Evolutionary conservation across 345 rosid genomes (phyloP).

Genomic region (Leavenworthia alabamica): DNA sequence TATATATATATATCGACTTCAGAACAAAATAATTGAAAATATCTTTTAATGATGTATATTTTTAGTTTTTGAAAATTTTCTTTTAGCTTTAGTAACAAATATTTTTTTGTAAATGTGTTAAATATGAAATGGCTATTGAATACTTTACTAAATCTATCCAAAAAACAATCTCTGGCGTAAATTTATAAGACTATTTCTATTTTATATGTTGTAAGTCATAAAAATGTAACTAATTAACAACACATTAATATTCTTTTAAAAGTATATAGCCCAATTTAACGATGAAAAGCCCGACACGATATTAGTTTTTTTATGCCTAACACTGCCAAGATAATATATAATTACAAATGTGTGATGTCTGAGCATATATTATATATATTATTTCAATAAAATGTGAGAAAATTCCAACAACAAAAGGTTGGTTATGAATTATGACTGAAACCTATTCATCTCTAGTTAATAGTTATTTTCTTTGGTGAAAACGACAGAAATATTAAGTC

Average conservation of each 20-base stretch:
- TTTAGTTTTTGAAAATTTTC: too few species aligned
- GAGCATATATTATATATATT: constrained; percentile 10
- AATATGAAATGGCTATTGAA: neutral
- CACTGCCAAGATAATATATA: constrained; percentile 6
- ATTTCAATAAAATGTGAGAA: neutral
- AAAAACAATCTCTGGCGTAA: too few species aligned
- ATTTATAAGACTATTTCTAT: too few species aligned
- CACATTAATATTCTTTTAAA: neutral
- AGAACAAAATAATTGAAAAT: neutral
- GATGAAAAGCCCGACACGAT: neutral
- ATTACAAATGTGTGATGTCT: constrained; percentile 8
- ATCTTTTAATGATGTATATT: neutral
- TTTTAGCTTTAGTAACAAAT: neutral
- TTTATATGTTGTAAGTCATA: too few species aligned
- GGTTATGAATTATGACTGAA: constrained; percentile 17
- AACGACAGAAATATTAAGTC: constrained; percentile 23
- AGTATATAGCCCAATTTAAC: neutral
- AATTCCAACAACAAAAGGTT: constrained; percentile 18
- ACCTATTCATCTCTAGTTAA: constrained; percentile 18
- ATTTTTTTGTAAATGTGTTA: too few species aligned
- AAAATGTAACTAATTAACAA: neutral
- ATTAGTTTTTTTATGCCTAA: neutral
- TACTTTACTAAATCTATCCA: neutral
- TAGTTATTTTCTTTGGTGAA: constrained; percentile 10
- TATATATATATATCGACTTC: neutral